Evolutionary conservation across 441 rosid species (phyloP), one percentile per base, ranked within the genome.

Genomic region (Capsella rubella): DNA sequence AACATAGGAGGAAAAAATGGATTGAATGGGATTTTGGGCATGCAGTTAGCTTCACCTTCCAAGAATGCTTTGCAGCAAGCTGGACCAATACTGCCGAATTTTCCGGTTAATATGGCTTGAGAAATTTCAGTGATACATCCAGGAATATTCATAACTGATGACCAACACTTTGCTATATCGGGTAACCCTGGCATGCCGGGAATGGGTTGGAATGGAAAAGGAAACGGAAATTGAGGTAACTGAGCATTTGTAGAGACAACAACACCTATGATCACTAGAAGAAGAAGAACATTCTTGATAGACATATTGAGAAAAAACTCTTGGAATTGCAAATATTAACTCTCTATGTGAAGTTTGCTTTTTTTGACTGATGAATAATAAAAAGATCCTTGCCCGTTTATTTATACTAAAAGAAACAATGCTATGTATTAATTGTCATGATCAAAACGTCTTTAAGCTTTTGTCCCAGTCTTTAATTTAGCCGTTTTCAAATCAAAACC

Each of bases 41-140:
- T 1, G 25, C 45, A 56, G 1, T 55, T 68, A 0, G 65, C 3
- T 56, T 57, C 65, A 1, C 4, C 35, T 18, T 57, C 28, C 4
- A 69, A 34, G 46, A 57, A 21, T 18, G 65, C 11, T 12, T 68
- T 68, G 21, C 45, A 68, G 4, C 54, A 68, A 29, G 45, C 72
- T 0, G 40, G 54, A 45, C 65, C 65, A 7, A 69, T 57, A 27
- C 40, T 14, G 4, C 65, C 37, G 0, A 45, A 46, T 0, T 21
- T 6, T 31, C 51, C 13, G 0, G 6, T 16, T 0, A 49, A 1
- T 18, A 16, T 49, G 2, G 28, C 27, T 49, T 51, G 55, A 4
- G 31, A 21, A 51, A 25, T 18, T 18, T 18, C 53, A 3, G 28
- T 18, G 5, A 16, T 9, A 5, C 53, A 49, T 49, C 28, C 6